Evolutionary conservation across 768 basidiomycete genomes (phyloP).

Genomic region (Russula dissimulans): DNA sequence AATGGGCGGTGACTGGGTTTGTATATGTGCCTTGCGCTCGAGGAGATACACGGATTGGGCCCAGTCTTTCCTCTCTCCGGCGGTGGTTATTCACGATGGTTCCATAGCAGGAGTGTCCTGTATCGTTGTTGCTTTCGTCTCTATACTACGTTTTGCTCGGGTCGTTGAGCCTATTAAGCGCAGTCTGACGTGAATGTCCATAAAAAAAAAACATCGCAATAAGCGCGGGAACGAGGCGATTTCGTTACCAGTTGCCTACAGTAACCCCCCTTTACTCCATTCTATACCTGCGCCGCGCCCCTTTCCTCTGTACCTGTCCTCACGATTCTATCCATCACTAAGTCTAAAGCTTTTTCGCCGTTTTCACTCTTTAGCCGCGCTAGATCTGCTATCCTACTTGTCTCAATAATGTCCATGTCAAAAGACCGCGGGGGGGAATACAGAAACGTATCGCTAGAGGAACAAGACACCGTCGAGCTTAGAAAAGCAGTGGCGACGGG

Average conservation of each 20-base stretch:
- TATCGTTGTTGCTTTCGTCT: neutral
- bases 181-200: too few relatives aligned
- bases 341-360: neutral
- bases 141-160: neutral
- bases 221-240: too few relatives aligned
- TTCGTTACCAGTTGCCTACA: too few relatives aligned
- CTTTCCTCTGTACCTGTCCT: neutral
- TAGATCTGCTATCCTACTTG: neutral
- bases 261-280: too few relatives aligned
- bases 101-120: neutral
- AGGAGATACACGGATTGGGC: neutral
- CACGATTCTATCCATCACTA: neutral
- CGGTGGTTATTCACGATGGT: neutral
- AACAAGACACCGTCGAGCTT: constrained; percentile 43
- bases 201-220: too few relatives aligned
- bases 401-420: constrained; percentile 6
- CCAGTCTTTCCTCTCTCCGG: neutral
- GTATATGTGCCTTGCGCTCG: neutral
- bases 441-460: constrained; percentile 20
- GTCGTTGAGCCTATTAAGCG: neutral
- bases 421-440: constrained; percentile 20
- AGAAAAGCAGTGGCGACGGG: constrained; percentile 43
- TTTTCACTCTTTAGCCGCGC: neutral
- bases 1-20: constrained; percentile 41
- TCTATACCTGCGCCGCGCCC: neutral